phyloP scores from a whole-genome alignment of 352 stramenopile genomes.

The Thraustochytrium striatum region DNA sequence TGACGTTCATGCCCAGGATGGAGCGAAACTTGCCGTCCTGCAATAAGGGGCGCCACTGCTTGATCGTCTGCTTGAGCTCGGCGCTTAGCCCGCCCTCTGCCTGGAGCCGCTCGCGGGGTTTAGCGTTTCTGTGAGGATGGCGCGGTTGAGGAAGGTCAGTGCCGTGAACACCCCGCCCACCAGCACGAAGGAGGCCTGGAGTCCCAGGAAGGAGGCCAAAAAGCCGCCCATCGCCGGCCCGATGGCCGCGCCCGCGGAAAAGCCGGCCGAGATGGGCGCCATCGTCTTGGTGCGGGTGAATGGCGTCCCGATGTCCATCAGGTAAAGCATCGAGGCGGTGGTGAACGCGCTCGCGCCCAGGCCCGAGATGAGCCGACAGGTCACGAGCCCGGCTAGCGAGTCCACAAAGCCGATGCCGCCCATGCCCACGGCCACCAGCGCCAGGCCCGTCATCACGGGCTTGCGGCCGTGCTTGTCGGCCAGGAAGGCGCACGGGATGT shows the following conservation, averaged over 20 bases:
- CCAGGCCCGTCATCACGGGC: constrained; percentile 62
- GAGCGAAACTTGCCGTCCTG: constrained; percentile 46
- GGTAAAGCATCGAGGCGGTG: constrained; percentile 61
- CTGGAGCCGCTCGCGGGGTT: neutral
- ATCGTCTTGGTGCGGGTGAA: constrained; percentile 62
- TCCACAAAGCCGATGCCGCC: constrained; percentile 60
- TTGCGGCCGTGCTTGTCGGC: constrained; percentile 66
- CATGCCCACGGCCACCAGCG: constrained; percentile 59
- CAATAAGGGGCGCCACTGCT: constrained; percentile 62
- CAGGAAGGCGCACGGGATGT: constrained; percentile 65
- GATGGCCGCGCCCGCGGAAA: constrained; percentile 62
- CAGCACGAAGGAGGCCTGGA: constrained; percentile 61
- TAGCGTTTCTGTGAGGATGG: constrained; percentile 62
- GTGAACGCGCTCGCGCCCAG: constrained; percentile 60
- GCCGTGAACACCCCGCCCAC: constrained; percentile 62
- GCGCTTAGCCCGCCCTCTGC: constrained; percentile 22
- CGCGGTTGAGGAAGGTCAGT: constrained; percentile 58
- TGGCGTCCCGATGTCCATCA: constrained; percentile 64
- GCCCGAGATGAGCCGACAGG: constrained; percentile 60
- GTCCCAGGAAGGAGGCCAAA: constrained; percentile 59
- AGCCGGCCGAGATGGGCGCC: constrained; percentile 62
- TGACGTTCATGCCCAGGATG: constrained; percentile 61
- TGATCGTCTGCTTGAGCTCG: constrained; percentile 56
- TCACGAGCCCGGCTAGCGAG: constrained; percentile 59
- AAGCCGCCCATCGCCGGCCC: constrained; percentile 63